Percentiles rank a stretch among this genome's conserved stretches.
Conservation (phyloP, 1,284 basidiomycete species). For the Rhodofomes roseus region DNA sequence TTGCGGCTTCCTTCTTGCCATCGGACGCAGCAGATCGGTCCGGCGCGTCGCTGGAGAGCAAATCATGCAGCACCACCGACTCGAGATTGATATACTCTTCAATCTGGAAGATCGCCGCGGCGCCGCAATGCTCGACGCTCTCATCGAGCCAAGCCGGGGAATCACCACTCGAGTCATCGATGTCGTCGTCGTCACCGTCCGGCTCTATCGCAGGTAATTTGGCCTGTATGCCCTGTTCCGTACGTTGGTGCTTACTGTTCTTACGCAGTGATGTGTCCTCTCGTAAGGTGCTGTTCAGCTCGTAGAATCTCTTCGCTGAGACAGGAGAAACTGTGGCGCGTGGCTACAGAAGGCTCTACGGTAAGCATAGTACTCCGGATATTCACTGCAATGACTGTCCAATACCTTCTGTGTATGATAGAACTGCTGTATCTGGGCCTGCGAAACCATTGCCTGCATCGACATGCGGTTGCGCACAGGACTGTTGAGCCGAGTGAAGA, state of each 20-base stretch:
- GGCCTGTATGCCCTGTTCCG: not conserved
- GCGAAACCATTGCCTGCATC: not conserved
- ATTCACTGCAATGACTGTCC: not conserved
- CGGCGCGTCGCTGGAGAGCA: not conserved
- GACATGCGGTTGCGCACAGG: not conserved
- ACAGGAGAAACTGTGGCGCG: not conserved
- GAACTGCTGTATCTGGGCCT: not conserved
- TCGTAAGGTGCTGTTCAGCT: not conserved
- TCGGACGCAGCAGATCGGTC: not conserved
- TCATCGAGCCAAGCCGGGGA: not conserved
- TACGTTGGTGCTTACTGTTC: too few relatives aligned
- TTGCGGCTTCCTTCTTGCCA: not conserved
- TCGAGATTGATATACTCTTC: not conserved
- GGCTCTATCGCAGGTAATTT: not conserved
- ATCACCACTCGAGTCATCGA: not conserved
- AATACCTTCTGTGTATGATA: not conserved
- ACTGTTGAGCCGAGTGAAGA: constrained; percentile 31
- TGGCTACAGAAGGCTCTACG: too few relatives aligned
- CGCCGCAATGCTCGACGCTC: not conserved
- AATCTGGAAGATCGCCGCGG: not conserved
- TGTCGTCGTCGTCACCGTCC: not conserved
- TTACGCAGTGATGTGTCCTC: not conserved
- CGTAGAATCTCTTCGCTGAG: not conserved
- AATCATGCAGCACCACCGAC: not conserved
- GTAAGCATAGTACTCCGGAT: too few relatives aligned